A percentile compares a stretch with the other conserved stretches of the same genome.
Conservation (phyloP, 352 stramenopile species). For the Aphanomyces invadans region DNA sequence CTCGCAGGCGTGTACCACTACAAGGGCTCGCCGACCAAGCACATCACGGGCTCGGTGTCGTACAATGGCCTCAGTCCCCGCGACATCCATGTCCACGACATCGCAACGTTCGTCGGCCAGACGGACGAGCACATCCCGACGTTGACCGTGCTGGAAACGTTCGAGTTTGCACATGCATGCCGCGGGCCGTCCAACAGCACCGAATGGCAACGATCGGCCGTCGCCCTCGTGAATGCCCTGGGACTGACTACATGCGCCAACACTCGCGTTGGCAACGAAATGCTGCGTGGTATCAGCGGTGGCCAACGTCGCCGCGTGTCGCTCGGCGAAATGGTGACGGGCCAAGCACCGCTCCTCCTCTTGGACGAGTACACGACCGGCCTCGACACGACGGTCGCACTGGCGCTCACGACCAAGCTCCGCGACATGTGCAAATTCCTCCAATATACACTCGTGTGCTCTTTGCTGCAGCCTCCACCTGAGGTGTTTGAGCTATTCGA, state of each 20-base stretch:
- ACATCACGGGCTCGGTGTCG: not conserved
- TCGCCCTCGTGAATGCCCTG: slow-evolving; percentile 52
- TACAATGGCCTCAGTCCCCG: slow-evolving; percentile 12
- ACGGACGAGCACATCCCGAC: slow-evolving; percentile 28
- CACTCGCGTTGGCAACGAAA: slow-evolving; percentile 22
- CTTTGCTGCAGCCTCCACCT: slow-evolving; percentile 64
- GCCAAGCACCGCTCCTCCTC: slow-evolving; percentile 10
- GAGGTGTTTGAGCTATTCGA: slow-evolving; percentile 85
- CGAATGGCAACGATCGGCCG: slow-evolving; percentile 9
- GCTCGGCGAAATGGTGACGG: slow-evolving; percentile 21
- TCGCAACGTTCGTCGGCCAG: slow-evolving; percentile 25
- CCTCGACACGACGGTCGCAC: slow-evolving; percentile 30
- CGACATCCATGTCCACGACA: not conserved
- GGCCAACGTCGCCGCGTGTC: slow-evolving; percentile 16
- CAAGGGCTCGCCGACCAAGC: no score
- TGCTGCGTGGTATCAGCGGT: slow-evolving; percentile 24
- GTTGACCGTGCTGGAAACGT: slow-evolving; percentile 27
- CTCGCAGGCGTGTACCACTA: slow-evolving; percentile 20
- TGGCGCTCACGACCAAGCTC: slow-evolving; percentile 38
- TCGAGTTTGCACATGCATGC: slow-evolving; percentile 30
- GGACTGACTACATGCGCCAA: slow-evolving; percentile 23
- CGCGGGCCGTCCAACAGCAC: not conserved
- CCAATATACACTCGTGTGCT: slow-evolving; percentile 31
- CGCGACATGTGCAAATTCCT: slow-evolving; percentile 31
- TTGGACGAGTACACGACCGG: slow-evolving; percentile 24